phyloP scores from a whole-genome alignment of 176 grass and related monocot species.

The Zoysia japonica region DNA sequence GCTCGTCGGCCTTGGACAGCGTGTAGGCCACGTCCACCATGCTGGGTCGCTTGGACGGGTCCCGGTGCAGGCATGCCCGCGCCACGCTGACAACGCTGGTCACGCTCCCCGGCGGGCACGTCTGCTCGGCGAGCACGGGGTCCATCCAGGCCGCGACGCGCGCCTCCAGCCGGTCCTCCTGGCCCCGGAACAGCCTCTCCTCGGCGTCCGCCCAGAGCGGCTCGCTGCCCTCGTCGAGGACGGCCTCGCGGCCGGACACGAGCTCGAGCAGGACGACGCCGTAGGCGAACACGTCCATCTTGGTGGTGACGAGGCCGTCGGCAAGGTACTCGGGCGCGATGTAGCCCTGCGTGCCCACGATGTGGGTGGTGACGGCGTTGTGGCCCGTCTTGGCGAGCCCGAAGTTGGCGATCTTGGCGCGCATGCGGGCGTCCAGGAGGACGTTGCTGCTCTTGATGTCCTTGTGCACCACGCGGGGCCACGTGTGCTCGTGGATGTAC shows the following conservation, averaged over 20 bases:
- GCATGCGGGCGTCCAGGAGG: conserved; percentile 68
- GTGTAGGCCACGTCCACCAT: conserved; percentile 94
- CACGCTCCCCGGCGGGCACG: conserved; percentile 68
- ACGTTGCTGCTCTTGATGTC: conserved; percentile 99
- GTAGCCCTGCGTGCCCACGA: conserved; percentile 94
- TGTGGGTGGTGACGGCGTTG: conserved; percentile 96
- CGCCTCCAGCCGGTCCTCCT: conserved; percentile 43
- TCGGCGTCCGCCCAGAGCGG: conserved; percentile 75
- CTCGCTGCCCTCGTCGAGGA: conserved; percentile 45
- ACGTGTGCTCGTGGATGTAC: conserved; percentile 99
- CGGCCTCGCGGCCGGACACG: conserved; percentile 67
- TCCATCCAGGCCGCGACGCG: conserved; percentile 73
- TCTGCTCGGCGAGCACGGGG: conserved; percentile 64
- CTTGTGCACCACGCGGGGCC: conserved; percentile 99
- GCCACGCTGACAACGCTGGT: conserved; percentile 65
- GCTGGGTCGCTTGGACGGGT: conserved; percentile 84
- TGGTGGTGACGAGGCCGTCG: conserved; percentile 91
- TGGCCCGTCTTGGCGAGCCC: conserved; percentile 91
- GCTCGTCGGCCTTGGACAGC: conserved; percentile 82
- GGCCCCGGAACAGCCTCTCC: conserved; percentile 50
- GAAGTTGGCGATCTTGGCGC: conserved; percentile 98
- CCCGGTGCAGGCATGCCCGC: conserved; percentile 66
- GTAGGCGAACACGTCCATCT: conserved; percentile 96
- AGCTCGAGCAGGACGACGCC: conserved; percentile 93
- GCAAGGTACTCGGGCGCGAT: conserved; percentile 91